Percentiles rank a stretch among this genome's conserved stretches.
These are phyloP conservation scores for Thielaviopsis cerberus DNA, from an alignment of 2,329 filamentous ascomycete genomes.

Conservation along the genomic window DNA sequence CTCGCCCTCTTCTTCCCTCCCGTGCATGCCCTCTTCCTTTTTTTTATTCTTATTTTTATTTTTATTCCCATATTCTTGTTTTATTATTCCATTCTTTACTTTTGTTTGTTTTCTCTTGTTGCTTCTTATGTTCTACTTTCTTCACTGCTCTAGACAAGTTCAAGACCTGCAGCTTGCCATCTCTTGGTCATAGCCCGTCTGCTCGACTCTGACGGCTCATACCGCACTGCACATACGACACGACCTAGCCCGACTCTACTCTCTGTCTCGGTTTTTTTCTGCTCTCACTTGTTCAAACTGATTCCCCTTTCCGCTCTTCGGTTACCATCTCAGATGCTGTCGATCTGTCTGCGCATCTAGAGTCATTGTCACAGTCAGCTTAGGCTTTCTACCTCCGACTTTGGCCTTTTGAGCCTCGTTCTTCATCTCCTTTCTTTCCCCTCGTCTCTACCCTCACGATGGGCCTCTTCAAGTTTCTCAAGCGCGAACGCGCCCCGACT, in stretches of 20 bases:
- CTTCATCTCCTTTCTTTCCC: not conserved
- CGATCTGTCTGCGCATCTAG: not conserved
- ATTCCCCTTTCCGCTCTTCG: not conserved
- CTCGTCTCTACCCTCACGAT: not conserved
- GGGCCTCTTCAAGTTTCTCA: conserved; percentile 10
- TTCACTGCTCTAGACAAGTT: not conserved
- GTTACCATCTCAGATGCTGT: not conserved
- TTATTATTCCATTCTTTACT: not conserved
- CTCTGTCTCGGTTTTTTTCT: not conserved
- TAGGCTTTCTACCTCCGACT: not conserved
- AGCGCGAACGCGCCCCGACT: conserved; percentile 8
- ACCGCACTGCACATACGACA: not conserved
- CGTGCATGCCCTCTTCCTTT: not conserved
- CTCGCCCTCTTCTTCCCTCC: not conserved
- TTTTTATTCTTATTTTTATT: not conserved
- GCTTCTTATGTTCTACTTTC: not conserved
- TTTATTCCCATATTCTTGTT: not conserved
- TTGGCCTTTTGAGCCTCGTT: not conserved
- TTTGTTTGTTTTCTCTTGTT: not conserved
- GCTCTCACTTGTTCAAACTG: not conserved
- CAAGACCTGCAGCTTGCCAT: not conserved
- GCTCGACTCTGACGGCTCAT: not conserved
- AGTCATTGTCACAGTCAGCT: not conserved
- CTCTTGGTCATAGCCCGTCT: not conserved
- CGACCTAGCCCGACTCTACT: not conserved